Conservation (phyloP, 257 asterid species). For the Solanum pennellii region DNA sequence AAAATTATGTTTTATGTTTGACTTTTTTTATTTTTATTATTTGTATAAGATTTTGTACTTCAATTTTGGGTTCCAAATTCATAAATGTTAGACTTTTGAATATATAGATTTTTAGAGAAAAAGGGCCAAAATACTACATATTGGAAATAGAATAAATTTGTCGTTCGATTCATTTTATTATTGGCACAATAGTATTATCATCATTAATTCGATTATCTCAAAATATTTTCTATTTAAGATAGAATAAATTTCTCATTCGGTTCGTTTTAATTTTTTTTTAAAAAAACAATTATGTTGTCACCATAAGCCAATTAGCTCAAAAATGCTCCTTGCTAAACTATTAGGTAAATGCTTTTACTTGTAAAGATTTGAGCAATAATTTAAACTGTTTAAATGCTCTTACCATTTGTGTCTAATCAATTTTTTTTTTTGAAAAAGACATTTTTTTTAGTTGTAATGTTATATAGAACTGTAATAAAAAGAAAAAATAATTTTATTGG, state of each 20-base stretch:
- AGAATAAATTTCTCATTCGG: neutral
- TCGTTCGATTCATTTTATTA: neutral
- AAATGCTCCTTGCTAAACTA: neutral
- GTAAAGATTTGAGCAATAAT: too few species aligned
- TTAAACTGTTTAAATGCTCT: too few species aligned
- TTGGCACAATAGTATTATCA: neutral
- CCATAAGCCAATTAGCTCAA: neutral
- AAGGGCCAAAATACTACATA: neutral
- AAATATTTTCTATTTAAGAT: neutral
- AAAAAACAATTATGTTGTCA: neutral
- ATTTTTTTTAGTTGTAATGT: too few species aligned
- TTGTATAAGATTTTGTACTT: neutral
- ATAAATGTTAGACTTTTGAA: neutral
- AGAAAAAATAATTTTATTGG: neutral
- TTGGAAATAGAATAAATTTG: neutral
- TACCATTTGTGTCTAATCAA: too few species aligned
- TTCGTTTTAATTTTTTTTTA: neutral
- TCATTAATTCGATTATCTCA: too few species aligned
- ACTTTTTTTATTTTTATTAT: neutral
- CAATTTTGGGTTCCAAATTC: neutral
- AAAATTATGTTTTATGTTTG: neutral
- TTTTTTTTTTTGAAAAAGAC: too few species aligned
- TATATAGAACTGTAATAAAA: too few species aligned
- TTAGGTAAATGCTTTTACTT: neutral
- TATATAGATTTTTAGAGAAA: neutral